Percentiles rank a stretch among this genome's conserved stretches.
phyloP scores from a whole-genome alignment of 1,284 basidiomycete species.

The Athelia psychrophila region DNA sequence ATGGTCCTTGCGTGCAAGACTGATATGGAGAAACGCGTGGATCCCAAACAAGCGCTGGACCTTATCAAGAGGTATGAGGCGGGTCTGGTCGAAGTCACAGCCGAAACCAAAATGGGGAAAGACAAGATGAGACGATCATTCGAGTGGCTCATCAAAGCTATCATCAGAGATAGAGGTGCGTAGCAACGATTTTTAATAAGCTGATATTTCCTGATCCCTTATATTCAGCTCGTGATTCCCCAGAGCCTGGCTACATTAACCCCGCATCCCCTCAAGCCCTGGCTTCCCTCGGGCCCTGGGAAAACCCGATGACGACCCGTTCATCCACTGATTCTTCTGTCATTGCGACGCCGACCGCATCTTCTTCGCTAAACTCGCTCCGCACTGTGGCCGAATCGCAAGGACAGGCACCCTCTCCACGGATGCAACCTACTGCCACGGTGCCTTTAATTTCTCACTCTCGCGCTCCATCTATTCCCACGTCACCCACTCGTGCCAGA shows the following conservation, averaged over 20 bases:
- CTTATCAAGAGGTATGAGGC: conserved; percentile 55
- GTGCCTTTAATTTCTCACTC: conserved; percentile 29
- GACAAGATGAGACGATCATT: conserved; percentile 65
- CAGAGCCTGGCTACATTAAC: conserved; percentile 51
- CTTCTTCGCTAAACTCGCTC: conserved; percentile 32
- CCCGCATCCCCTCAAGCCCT: conserved; percentile 68
- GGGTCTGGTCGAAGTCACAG: conserved; percentile 67
- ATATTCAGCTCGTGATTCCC: conserved; percentile 23
- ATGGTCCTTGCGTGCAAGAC: conserved; percentile 76
- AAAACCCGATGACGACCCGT: conserved; percentile 34
- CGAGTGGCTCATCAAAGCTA: conserved; percentile 60
- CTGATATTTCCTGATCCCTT: conserved; percentile 5
- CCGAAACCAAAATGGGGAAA: conserved; percentile 46
- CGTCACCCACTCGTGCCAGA: conserved; percentile 48
- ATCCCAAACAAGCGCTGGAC: conserved; percentile 48
- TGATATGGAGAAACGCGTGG: conserved; percentile 56
- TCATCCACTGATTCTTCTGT: conserved; percentile 17
- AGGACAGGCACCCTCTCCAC: conserved; percentile 26
- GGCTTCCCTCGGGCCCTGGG: conserved; percentile 49
- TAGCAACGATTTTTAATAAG: conserved; percentile 12
- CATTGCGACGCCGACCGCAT: conserved; percentile 48
- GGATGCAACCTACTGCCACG: conserved; percentile 19
- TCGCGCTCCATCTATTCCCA: conserved; percentile 16
- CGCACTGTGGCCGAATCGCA: conserved; percentile 27
- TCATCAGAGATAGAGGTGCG: conserved; percentile 54